phyloP scores from a whole-genome alignment of 2,329 filamentous ascomycete species.

The Cadophora gregata region DNA sequence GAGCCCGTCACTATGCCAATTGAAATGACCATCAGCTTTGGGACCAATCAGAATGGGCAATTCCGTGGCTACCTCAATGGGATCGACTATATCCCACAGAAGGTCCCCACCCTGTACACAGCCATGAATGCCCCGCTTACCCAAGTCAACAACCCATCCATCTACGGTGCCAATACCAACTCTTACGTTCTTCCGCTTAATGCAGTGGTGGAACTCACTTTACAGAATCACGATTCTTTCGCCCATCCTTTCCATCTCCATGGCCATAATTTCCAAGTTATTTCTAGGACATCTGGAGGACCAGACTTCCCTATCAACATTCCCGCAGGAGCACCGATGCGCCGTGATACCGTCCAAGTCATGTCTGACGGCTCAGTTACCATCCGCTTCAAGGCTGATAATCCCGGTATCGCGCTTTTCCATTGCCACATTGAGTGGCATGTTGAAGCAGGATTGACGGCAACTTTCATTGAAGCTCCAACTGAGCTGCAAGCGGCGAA shows the following conservation, averaged over 20 bases:
- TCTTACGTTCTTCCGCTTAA: constrained; percentile 68
- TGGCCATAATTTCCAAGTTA: constrained; percentile 30
- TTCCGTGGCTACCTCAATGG: constrained; percentile 66
- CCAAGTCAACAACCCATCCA: constrained; percentile 52
- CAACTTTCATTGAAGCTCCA: constrained; percentile 38
- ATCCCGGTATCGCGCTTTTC: constrained; percentile 72
- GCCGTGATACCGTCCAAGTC: constrained; percentile 66
- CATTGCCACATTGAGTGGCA: constrained; percentile 69
- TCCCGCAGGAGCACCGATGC: constrained; percentile 56
- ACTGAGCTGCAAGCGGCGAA: constrained; percentile 17
- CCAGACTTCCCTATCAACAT: constrained; percentile 18
- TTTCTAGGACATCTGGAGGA: constrained; percentile 17
- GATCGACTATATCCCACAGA: constrained; percentile 74
- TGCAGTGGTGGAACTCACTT: constrained; percentile 55
- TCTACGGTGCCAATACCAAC: constrained; percentile 68
- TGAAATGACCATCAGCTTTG: constrained; percentile 19
- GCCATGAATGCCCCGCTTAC: constrained; percentile 61
- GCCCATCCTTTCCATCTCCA: constrained; percentile 31
- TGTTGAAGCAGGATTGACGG: constrained; percentile 48
- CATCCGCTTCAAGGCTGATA: constrained; percentile 67
- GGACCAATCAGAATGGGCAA: constrained; percentile 21
- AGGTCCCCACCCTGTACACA: constrained; percentile 78
- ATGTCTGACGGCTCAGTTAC: constrained; percentile 69
- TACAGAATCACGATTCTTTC: constrained; percentile 27
- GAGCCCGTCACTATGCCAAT: constrained; percentile 9